Percentiles rank a stretch among this genome's conserved stretches.
phyloP scores from a whole-genome alignment of 2,329 filamentous ascomycete species.

The Acrocalymma vagum region DNA sequence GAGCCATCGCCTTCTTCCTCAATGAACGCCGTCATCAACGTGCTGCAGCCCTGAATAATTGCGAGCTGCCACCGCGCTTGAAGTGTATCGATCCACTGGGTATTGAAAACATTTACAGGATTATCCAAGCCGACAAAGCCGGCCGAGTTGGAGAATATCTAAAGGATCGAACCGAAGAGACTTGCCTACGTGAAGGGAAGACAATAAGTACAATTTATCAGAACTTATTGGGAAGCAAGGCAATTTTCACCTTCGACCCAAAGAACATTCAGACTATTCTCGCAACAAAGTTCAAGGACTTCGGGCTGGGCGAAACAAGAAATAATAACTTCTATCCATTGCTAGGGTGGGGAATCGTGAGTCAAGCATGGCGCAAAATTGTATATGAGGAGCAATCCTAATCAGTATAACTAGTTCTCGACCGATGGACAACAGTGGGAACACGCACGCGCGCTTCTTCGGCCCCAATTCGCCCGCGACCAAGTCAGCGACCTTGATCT shows the following conservation, averaged over 20 bases:
- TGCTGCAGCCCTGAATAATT: constrained; percentile 50
- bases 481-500: constrained; percentile 44
- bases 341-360: constrained; percentile 50
- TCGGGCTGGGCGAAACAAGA: constrained; percentile 46
- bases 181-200: constrained; percentile 22
- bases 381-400: constrained; percentile 1
- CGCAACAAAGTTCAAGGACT: constrained; percentile 56
- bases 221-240: constrained; percentile 21
- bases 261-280: constrained; percentile 56
- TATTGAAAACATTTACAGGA: constrained; percentile 53
- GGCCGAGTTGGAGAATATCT: constrained; percentile 42
- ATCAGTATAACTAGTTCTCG: constrained; percentile 30
- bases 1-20: constrained; percentile 32
- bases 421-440: constrained; percentile 41
- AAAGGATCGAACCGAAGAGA: constrained; percentile 25
- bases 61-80: constrained; percentile 47
- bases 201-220: constrained; percentile 36
- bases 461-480: constrained; percentile 44
- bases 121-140: constrained; percentile 48
- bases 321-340: constrained; percentile 48
- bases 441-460: constrained; percentile 40
- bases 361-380: too few species aligned
- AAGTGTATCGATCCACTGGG: constrained; percentile 61
- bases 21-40: constrained; percentile 41
- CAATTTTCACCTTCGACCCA: constrained; percentile 50